Base-by-base conservation (phyloP, 257 asterid genomes). In the Leonotis leonurus region DNA sequence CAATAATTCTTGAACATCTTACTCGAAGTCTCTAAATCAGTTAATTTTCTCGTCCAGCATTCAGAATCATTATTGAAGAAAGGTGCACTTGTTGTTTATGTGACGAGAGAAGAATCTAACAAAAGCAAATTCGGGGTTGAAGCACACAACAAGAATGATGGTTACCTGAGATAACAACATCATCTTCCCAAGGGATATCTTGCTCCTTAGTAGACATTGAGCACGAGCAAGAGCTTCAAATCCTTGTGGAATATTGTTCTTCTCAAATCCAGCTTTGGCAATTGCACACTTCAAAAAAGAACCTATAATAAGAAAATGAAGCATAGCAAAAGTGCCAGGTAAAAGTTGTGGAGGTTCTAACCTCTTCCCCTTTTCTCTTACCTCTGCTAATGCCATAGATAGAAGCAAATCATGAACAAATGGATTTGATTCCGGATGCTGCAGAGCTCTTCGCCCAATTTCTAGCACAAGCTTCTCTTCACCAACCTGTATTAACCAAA, bases 191-290 rank as follows among this genome's bases (percentile, higher is more conserved):
- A 93, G 97, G 69, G 99, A 87, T 68, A 59, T 73, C 77, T 85
- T 85, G 81, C 96, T 93, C 81, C 95, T 75, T 41, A 93, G 81
- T 49, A 89, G 88, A 79, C 92, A 79, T 45, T 87, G 99, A 72
- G 99, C 99, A 71, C 95, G 96, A 53, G 94, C 95, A 79, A 93
- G 99, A 69, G 99, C 99, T 82, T 93, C 97, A 82, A 93, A 93
- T 62, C 97, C 99, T 79, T 79, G 89, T 65, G 99, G 77, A 60
- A 93, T 82, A 61, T 87, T 82, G 84, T 87, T 83, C 90, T 83
- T 93, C 88, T 85, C 95, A 37, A 93, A 89, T 13, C 94, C 83
- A 81, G 33, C 74, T 81, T 85, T 93, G 26, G 97, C 97, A 70
- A 82, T 87, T 59, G 94, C 90, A 85, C 99, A 93, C 99, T 93